phyloP scores from a whole-genome alignment of 2,329 filamentous ascomycete genomes.

The Chaetomiaceae sp. region DNA sequence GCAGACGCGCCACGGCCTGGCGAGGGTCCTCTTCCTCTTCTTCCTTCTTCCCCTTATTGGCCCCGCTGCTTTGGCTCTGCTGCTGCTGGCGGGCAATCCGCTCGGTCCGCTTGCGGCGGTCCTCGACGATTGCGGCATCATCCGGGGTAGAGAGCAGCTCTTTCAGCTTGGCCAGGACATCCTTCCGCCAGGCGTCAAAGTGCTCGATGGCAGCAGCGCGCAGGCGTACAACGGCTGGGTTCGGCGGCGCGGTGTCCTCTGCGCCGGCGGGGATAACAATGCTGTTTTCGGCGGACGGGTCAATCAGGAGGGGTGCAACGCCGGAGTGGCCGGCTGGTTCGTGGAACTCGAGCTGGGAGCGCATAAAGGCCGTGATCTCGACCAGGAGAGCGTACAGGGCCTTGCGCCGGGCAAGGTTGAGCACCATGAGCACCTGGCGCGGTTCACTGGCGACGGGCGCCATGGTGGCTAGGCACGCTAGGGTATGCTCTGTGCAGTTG shows the following conservation, averaged over 20 bases:
- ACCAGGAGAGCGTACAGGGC: constrained; percentile 48
- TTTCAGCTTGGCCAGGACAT: constrained; percentile 64
- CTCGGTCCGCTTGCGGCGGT: constrained; percentile 43
- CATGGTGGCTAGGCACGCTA: constrained; percentile 35
- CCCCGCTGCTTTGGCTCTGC: neutral
- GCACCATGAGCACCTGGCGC: constrained; percentile 50
- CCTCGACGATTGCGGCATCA: constrained; percentile 43
- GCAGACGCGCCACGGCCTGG: constrained; percentile 43
- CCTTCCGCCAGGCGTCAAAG: constrained; percentile 73
- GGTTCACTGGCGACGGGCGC: constrained; percentile 52
- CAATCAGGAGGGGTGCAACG: constrained; percentile 24
- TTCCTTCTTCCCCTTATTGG: constrained; percentile 10
- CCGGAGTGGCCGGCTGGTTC: constrained; percentile 30
- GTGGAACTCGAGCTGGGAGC: constrained; percentile 43
- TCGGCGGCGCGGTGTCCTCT: constrained; percentile 20
- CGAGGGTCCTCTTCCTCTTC: constrained; percentile 25
- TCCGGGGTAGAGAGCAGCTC: constrained; percentile 58
- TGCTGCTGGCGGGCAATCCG: constrained; percentile 35
- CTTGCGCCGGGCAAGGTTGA: constrained; percentile 49
- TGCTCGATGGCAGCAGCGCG: constrained; percentile 57
- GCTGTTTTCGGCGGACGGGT: constrained; percentile 20
- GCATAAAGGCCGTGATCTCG: constrained; percentile 53
- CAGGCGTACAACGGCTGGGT: constrained; percentile 35
- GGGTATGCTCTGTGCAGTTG: too few species aligned
- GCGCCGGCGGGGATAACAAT: constrained; percentile 9